phyloP scores from a whole-genome alignment of 2,329 filamentous ascomycete species.

The Lasiodiplodia theobromae region DNA sequence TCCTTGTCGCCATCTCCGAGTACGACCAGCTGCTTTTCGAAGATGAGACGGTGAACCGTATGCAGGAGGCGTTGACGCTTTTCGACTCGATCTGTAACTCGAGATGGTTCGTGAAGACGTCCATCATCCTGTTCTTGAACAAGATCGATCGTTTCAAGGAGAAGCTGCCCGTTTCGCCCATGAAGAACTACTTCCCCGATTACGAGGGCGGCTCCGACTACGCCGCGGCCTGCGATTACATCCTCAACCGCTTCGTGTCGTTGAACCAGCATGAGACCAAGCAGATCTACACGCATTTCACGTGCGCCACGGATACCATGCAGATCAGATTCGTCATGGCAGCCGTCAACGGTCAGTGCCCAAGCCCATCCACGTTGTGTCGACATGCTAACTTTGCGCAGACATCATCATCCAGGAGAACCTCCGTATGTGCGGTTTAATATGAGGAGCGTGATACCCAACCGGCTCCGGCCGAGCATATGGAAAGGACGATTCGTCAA shows the following conservation, averaged over 20 bases:
- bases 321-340: conserved; percentile 99
- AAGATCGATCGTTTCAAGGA: conserved; percentile 80
- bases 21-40: conserved; percentile 97
- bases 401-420: conserved; percentile 99
- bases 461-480: conserved; percentile 23
- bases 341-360: conserved; percentile 86
- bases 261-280: conserved; percentile 99
- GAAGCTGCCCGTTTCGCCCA: conserved; percentile 74
- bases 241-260: conserved; percentile 96
- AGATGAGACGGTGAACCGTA: conserved; percentile 84
- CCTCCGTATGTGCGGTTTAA: conserved; percentile 93
- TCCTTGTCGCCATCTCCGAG: conserved; percentile 95
- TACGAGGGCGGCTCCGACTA: conserved; percentile 95
- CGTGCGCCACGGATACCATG: conserved; percentile 96
- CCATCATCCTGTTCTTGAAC: conserved; percentile 76
- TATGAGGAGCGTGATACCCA: conserved; percentile 64
- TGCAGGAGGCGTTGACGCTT: conserved; percentile 74
- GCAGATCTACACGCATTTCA: conserved; percentile 99
- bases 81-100: conserved; percentile 79
- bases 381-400: conserved; percentile 46
- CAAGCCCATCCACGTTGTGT: background rate
- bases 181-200: conserved; percentile 79
- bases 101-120: conserved; percentile 75
- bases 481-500: conserved; percentile 23
- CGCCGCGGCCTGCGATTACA: conserved; percentile 95